Base-by-base conservation (phyloP, 2,329 filamentous ascomycete genomes). In the Monilinia aucupariae region DNA sequence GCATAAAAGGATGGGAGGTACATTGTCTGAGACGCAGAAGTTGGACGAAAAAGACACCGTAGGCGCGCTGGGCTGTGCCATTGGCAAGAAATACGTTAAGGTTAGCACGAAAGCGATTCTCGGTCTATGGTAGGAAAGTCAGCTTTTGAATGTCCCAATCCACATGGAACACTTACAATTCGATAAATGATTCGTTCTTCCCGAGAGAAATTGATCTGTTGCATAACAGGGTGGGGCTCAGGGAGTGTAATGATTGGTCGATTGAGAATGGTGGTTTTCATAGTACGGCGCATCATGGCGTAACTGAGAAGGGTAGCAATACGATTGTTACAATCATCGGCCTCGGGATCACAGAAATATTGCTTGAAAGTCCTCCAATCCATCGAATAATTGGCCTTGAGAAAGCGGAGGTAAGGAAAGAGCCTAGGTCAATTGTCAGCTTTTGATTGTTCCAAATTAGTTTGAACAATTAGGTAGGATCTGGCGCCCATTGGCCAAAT, bases 221-320 rank as follows among this genome's bases (percentile, higher is more conserved):
- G 67, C 0, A 78, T 78, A 2, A 69, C 70, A 59, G 81, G 75
- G 9, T 73, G 73, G 0, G 84, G 78, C 17, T 73, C 71, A 0
- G 84, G 84, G 0, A 87, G 75, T 10, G 78, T 80, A 20, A 86
- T 70, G 1, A 87, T 79, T 0, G 82, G 80, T 0, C 77, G 74
- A 1, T 78, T 76, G 64, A 86, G 82, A 20, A 86, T 75, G 0
- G 72, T 77, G 61, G 83, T 81, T 1, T 73, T 72, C 70, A 85
- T 82, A 0, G 82, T 85, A 7, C 82, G 77, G 6, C 83, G 76
- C 67, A 83, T 76, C 79, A 86, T 82, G 60, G 82, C 78, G 45
- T 68, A 70, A 25, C 60, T 64, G 7, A 74, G 64, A 3, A 73
- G 50, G 5, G 68, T 67, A 2, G 51, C 15, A 41, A 74, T 68